Evolutionary conservation across 140 eudicot species (phyloP).

Genomic region (Flaveria floridana): DNA sequence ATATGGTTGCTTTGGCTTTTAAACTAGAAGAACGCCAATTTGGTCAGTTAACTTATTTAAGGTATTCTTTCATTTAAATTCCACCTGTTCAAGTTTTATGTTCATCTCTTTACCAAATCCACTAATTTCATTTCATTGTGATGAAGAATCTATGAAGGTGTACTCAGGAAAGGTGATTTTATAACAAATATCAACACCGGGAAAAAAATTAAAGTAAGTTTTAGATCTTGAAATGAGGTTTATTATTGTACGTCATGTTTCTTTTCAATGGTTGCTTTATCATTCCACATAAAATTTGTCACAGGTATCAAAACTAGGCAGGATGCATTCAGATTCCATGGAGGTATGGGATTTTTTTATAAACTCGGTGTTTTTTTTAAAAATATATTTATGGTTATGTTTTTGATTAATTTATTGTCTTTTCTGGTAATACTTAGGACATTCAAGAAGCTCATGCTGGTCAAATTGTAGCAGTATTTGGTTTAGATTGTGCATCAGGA

Average conservation of each 20-base stretch:
- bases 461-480: conserved; percentile 97
- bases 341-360: conserved; percentile 53
- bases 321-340: conserved; percentile 98
- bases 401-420: background rate
- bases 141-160: conserved; percentile 89
- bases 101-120: conserved; percentile 5
- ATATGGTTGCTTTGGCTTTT: conserved; percentile 93
- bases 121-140: conserved; percentile 19
- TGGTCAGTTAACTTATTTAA: conserved; percentile 82
- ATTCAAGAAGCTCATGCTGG: conserved; percentile 99
- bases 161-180: conserved; percentile 83
- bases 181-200: conserved; percentile 81
- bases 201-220: conserved; percentile 77
- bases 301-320: conserved; percentile 90
- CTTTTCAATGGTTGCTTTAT: background rate
- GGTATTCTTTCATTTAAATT: conserved; percentile 40
- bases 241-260: background rate
- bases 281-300: conserved; percentile 10
- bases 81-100: background rate
- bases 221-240: conserved; percentile 9
- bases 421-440: conserved; percentile 47
- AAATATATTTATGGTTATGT: background rate
- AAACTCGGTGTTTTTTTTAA: background rate
- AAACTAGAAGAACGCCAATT: conserved; percentile 91
- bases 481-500: conserved; percentile 98